phyloP scores from a whole-genome alignment of 257 asterid species.

The Solanum verrucosum region DNA sequence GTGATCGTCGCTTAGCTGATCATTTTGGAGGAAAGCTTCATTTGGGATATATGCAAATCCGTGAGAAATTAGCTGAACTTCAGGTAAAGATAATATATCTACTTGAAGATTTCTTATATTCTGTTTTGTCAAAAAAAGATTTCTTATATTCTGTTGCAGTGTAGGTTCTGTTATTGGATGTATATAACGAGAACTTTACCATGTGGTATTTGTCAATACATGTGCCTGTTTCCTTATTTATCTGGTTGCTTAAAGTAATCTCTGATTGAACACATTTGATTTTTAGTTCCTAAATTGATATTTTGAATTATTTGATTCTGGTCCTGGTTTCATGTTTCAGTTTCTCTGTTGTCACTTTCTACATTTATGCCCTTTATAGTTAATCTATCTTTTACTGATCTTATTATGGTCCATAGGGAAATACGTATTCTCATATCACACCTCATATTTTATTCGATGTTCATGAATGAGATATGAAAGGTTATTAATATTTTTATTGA shows the following conservation, averaged over 20 bases:
- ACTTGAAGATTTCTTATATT: neutral
- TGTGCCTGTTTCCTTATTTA: neutral
- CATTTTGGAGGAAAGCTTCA: constrained; percentile 99
- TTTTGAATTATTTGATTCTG: constrained; percentile 42
- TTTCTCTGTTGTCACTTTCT: constrained; percentile 43
- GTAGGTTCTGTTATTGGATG: neutral
- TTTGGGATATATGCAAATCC: constrained; percentile 92
- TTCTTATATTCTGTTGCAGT: neutral
- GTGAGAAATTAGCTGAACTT: constrained; percentile 91
- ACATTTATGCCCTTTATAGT: constrained; percentile 52
- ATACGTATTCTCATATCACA: neutral
- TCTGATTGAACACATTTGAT: neutral
- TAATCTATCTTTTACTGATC: constrained; percentile 20
- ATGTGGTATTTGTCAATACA: neutral
- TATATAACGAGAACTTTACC: neutral
- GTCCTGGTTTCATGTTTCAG: constrained; percentile 52
- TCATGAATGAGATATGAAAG: neutral
- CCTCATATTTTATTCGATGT: neutral
- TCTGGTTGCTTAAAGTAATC: neutral
- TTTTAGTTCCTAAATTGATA: constrained; percentile 30
- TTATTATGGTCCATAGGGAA: neutral
- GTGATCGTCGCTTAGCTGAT: constrained; percentile 99
- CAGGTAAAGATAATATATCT: constrained; percentile 44
- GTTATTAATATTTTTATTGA: neutral
- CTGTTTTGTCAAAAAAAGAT: neutral